Evolutionary conservation across 371 early-diverging fungal species (phyloP).

Genomic region (Nosema muscidifuracis): DNA sequence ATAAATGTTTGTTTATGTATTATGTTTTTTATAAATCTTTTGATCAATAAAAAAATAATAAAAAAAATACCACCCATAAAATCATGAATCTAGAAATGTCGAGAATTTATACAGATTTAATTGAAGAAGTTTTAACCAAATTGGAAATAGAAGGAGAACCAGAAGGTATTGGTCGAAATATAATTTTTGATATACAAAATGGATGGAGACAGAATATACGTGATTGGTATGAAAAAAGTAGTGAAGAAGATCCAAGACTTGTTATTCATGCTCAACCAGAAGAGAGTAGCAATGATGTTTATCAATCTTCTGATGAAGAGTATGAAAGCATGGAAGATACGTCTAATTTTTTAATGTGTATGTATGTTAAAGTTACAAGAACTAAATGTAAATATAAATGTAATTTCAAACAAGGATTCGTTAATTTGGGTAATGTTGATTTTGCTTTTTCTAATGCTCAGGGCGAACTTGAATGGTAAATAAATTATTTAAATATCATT

Average conservation of each 20-base stretch:
- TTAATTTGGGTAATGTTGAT: conserved; percentile 60
- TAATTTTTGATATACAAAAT: conserved; percentile 51
- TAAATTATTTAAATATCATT: no score
- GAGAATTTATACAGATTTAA: conserved; percentile 53
- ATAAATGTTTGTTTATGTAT: conserved; percentile 34
- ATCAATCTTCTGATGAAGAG: background rate
- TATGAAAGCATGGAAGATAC: conserved; percentile 46
- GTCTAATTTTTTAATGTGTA: conserved; percentile 60
- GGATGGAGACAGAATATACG: conserved; percentile 48
- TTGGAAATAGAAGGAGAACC: conserved; percentile 41
- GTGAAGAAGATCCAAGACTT: background rate
- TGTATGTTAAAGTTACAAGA: conserved; percentile 63
- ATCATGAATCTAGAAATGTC: conserved; percentile 56
- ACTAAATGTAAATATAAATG: conserved; percentile 62
- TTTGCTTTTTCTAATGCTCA: conserved; percentile 61
- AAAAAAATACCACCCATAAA: conserved; percentile 16
- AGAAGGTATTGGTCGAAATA: conserved; percentile 26
- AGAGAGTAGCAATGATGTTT: background rate
- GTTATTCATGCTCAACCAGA: background rate
- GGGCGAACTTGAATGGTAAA: conserved; percentile 64
- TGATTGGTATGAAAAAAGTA: conserved; percentile 4
- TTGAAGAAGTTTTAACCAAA: conserved; percentile 46
- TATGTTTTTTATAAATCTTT: background rate
- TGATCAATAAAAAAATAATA: conserved; percentile 1
- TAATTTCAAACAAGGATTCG: conserved; percentile 62